A percentile compares a stretch with the other conserved stretches of the same genome.
Conservation (phyloP, 2,329 filamentous ascomycete genomes). For the Pseudohalonectria lignicola region DNA sequence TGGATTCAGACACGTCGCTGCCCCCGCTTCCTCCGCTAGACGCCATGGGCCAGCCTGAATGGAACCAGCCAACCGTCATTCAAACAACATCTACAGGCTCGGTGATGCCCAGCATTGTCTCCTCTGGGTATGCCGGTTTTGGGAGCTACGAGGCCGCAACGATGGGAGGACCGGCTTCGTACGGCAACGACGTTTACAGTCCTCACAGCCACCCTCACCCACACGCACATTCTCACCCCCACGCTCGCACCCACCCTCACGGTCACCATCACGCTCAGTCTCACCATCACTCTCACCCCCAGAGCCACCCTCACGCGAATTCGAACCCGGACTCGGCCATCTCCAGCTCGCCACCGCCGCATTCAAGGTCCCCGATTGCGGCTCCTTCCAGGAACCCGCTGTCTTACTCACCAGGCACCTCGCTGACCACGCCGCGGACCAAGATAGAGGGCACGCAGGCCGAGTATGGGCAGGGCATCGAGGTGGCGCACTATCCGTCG, state of each 20-base stretch:
- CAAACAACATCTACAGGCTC: slow-evolving; percentile 27
- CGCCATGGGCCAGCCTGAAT: slow-evolving; percentile 29
- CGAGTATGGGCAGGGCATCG: slow-evolving; percentile 24
- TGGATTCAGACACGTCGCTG: slow-evolving; percentile 23
- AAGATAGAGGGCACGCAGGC: slow-evolving; percentile 9
- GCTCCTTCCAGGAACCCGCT: background rate
- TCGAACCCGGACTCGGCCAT: slow-evolving; percentile 17
- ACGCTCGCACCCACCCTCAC: background rate
- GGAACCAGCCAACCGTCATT: slow-evolving; percentile 27
- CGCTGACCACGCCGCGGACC: too few species aligned
- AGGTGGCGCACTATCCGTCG: slow-evolving; percentile 28
- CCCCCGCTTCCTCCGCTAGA: slow-evolving; percentile 21
- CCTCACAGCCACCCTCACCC: background rate
- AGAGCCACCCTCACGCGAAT: slow-evolving; percentile 15
- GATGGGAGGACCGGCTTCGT: slow-evolving; percentile 22
- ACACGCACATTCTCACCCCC: background rate
- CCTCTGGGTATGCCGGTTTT: slow-evolving; percentile 41
- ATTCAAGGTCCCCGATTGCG: background rate
- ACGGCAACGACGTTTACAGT: slow-evolving; percentile 30
- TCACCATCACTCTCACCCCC: background rate
- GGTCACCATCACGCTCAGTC: background rate
- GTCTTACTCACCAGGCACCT: too few species aligned
- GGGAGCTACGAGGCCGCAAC: slow-evolving; percentile 29
- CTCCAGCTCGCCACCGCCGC: slow-evolving; percentile 14
- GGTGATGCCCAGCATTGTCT: slow-evolving; percentile 31